Base-by-base conservation (phyloP, 352 stramenopile genomes). In the Globisporangium middletonii region DNA sequence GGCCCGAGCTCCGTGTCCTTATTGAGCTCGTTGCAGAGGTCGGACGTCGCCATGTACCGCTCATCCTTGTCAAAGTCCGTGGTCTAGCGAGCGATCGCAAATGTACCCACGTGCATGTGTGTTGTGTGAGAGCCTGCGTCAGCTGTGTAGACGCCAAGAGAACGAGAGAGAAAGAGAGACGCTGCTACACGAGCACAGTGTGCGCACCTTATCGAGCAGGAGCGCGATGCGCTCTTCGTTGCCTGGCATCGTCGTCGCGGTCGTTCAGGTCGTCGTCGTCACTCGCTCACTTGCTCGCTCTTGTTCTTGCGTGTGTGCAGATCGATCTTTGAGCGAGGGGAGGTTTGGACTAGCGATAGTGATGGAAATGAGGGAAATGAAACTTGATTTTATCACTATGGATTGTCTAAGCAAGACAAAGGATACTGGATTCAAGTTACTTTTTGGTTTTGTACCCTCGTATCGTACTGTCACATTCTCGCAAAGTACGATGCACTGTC, bases 11-110 rank as follows among this genome's bases (percentile, higher is more conserved):
- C 91, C 46, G 92, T 71, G 70, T 97, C 94, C 73, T 98, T 96
- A 64, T 89, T 80, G 37, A 99, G 86, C 56, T 98, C 91, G 43
- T 90, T 92, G 72, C 96, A 99, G 46, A 99, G 82, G 75, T 99
- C 97, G 27, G 90, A 98, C 19, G 96, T 99, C 37, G 97, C 97
- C 97, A 99, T 99, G 79, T 99, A 99, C 28, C 97, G 94, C 77
- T 99, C 97, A 89, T 99, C 97, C 72, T 99, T 98, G 83, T 97
- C 90, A 61, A 91, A 95, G 57, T 93, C 80, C 44, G 78, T 91
- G 19, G 83, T 92, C 83, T 92, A 44, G 48, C 11, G 52, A 3
- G 15, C 18, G 13, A 18, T 16, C 18, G 12, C 38, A 66, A 33
- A 41, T 11, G 23, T 37, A 53, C 2, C 9, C 13, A 37, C 11